These are phyloP conservation scores for Zymoseptoria brevis DNA, from an alignment of 2,329 filamentous ascomycete species.

Conservation along the genomic window DNA sequence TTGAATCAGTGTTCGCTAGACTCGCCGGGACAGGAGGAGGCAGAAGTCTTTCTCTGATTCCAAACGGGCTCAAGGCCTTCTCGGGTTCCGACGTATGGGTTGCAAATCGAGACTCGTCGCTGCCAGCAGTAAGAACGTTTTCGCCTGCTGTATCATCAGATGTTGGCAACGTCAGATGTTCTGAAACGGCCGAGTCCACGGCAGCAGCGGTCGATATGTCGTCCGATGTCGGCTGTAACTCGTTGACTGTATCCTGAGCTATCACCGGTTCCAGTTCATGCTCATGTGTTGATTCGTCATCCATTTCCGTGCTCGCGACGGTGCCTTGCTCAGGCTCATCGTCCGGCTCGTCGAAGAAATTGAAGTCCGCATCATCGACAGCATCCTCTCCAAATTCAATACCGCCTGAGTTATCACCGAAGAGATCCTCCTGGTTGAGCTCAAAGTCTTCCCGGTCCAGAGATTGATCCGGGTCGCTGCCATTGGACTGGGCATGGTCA, in stretches of 20 bases:
- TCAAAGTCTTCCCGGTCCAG: slow-evolving; percentile 7
- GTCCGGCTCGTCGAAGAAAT: slow-evolving; percentile 65
- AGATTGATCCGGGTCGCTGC: not conserved
- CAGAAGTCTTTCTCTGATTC: slow-evolving; percentile 41
- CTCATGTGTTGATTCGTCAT: not conserved
- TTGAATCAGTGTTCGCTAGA: slow-evolving; percentile 2
- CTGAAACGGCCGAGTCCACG: not conserved
- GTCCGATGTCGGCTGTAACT: not conserved
- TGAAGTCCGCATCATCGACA: slow-evolving; percentile 69
- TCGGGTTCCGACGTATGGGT: slow-evolving; percentile 5
- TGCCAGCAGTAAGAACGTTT: not conserved
- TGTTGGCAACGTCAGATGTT: not conserved
- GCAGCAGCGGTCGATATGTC: not conserved
- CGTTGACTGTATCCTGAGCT: not conserved
- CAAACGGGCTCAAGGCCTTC: slow-evolving; percentile 33
- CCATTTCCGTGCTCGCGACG: not conserved
- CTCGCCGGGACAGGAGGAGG: slow-evolving; percentile 32
- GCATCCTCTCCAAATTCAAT: slow-evolving; percentile 18
- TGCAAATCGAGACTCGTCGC: not conserved
- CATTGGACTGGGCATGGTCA: slow-evolving; percentile 24
- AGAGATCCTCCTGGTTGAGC: slow-evolving; percentile 52
- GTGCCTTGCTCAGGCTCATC: slow-evolving; percentile 12
- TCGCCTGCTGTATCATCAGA: not conserved
- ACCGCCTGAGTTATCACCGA: slow-evolving; percentile 49
- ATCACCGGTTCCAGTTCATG: not conserved